These are phyloP conservation scores for Beauveria pseudobassiana DNA, from an alignment of 2,329 filamentous ascomycete species.

Conservation along the genomic window DNA sequence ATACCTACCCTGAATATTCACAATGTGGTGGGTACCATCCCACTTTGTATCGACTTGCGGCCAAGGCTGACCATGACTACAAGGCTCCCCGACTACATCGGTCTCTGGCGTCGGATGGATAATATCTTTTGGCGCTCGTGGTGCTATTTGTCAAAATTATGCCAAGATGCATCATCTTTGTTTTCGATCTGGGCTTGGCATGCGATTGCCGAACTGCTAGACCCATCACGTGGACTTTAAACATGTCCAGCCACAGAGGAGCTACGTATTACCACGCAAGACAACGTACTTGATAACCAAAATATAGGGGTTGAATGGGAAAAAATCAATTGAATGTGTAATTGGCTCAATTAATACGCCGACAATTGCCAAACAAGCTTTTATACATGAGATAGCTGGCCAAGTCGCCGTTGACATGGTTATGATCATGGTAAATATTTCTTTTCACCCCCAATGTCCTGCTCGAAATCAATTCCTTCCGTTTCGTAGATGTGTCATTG, in stretches of 20 bases:
- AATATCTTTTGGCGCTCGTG: too few species aligned
- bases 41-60: too few species aligned
- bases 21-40: too few species aligned
- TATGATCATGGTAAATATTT: constrained; percentile 9
- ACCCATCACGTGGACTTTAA: background rate
- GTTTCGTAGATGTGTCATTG: background rate
- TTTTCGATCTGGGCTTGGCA: background rate
- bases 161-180: too few species aligned
- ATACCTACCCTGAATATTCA: too few species aligned
- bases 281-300: too few species aligned
- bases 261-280: background rate
- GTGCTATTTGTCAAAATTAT: too few species aligned
- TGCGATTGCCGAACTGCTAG: background rate
- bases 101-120: too few species aligned
- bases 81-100: too few species aligned
- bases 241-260: background rate
- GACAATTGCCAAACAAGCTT: constrained; percentile 8
- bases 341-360: constrained; percentile 9
- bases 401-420: constrained; percentile 8
- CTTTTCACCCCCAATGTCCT: background rate
- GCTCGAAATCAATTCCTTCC: background rate
- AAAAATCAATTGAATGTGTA: constrained; percentile 4
- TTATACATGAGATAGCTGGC: constrained; percentile 11
- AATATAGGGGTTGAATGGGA: background rate
- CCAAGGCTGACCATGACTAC: too few species aligned